Evolutionary conservation across 495 filamentous ascomycete species (phyloP).

Genomic region (Trichoderma erinaceum): DNA sequence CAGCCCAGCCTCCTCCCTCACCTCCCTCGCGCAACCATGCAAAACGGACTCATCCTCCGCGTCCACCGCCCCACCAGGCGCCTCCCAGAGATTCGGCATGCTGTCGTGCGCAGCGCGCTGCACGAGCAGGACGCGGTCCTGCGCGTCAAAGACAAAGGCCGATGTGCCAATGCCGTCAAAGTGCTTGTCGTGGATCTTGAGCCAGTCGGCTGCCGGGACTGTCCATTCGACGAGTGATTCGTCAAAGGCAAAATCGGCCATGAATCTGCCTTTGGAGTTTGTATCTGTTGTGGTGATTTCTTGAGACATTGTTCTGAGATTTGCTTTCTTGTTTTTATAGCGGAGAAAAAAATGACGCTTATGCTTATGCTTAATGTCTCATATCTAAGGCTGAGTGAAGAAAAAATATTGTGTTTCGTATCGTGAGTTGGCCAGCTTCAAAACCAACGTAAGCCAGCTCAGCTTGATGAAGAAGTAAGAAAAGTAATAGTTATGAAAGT

Average conservation of each 20-base stretch:
- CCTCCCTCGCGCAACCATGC: conserved; percentile 43
- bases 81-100: conserved; percentile 47
- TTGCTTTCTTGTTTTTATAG: background rate
- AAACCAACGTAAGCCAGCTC: no score
- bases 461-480: no score
- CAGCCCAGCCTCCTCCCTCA: conserved; percentile 52
- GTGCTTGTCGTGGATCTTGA: conserved; percentile 17
- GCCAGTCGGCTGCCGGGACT: conserved; percentile 11
- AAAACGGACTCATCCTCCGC: conserved; percentile 42
- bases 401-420: no score
- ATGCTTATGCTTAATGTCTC: background rate
- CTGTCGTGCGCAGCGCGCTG: conserved; percentile 47
- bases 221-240: conserved; percentile 10
- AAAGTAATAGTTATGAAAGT: no score
- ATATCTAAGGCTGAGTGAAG: no score
- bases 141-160: conserved; percentile 34
- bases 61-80: conserved; percentile 51
- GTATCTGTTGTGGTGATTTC: background rate
- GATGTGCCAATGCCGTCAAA: conserved; percentile 23
- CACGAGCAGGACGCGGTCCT: conserved; percentile 38
- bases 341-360: background rate
- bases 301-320: background rate
- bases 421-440: no score
- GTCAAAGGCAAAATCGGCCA: conserved; percentile 12
- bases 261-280: background rate